Evolutionary conservation across 305 asterid genomes (phyloP).

Genomic region (Petunia hybrid): DNA sequence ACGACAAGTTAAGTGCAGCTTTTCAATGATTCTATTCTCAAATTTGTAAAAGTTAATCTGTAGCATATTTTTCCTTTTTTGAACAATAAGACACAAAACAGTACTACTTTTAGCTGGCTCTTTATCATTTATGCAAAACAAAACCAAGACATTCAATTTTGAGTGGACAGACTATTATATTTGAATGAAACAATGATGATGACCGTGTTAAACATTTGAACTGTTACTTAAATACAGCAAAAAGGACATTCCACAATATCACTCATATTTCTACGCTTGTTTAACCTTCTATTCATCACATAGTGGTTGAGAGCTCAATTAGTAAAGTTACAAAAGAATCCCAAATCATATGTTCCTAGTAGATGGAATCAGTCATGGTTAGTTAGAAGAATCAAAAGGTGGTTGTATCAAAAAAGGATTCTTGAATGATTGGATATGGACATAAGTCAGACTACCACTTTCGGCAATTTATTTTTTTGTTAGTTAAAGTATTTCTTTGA

Average conservation of each 20-base stretch:
- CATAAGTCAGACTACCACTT: background rate
- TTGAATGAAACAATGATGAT: background rate
- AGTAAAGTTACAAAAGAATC: background rate
- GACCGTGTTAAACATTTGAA: conserved; percentile 16
- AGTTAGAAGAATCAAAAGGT: background rate
- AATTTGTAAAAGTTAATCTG: background rate
- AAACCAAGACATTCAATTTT: conserved; percentile 16
- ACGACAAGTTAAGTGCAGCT: background rate
- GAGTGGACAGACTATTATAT: background rate
- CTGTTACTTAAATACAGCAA: background rate
- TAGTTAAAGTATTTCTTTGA: background rate
- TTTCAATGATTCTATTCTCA: background rate
- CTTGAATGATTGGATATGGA: background rate
- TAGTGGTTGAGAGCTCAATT: background rate
- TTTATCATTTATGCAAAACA: background rate
- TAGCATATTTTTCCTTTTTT: conserved; percentile 4
- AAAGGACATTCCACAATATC: background rate
- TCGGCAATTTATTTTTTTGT: conserved; percentile 12
- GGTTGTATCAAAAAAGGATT: background rate
- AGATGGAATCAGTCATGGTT: background rate
- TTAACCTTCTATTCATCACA: conserved; percentile 1
- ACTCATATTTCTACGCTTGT: background rate
- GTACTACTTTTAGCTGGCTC: background rate
- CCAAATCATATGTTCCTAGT: background rate
- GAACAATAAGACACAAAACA: conserved; percentile 8